Evolutionary conservation across 73 alveolate genomes (phyloP).

Genomic region (Symbiodinium pilosum): DNA sequence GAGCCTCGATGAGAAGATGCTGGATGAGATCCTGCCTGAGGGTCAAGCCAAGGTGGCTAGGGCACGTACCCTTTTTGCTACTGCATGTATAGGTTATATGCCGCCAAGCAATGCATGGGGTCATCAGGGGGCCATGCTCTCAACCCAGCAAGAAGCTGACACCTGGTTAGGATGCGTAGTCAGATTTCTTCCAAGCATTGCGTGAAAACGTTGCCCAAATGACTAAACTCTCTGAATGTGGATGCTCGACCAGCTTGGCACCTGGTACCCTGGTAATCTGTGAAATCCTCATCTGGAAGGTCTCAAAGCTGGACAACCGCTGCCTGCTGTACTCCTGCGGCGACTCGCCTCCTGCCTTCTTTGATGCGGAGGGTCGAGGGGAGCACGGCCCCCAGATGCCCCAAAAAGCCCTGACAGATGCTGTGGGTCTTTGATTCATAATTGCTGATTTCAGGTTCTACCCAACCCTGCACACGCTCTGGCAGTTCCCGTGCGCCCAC

Average conservation of each 20-base stretch:
- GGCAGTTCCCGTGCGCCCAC: conserved; percentile 75
- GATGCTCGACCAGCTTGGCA: too few relatives aligned
- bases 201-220: too few relatives aligned
- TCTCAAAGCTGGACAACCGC: conserved; percentile 73
- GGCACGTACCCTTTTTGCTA: background rate
- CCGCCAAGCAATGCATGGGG: background rate
- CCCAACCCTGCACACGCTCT: conserved; percentile 68
- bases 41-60: conserved; percentile 88
- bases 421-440: too few relatives aligned
- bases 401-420: background rate
- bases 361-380: conserved; percentile 75
- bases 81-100: background rate
- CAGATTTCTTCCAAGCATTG: background rate
- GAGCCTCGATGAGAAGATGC: conserved; percentile 34
- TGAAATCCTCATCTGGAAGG: too few relatives aligned
- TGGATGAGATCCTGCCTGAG: conserved; percentile 88
- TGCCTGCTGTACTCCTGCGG: conserved; percentile 83
- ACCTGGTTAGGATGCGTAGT: background rate
- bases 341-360: conserved; percentile 64
- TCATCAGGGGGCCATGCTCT: background rate
- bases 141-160: background rate
- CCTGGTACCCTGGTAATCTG: background rate
- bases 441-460: conserved; percentile 43
- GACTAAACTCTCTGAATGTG: too few relatives aligned
- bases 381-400: conserved; percentile 11